A percentile compares a stretch with the other conserved stretches of the same genome.
Evolutionary conservation across 257 asterid species (phyloP).

Genomic region (Leptodermis oblonga): DNA sequence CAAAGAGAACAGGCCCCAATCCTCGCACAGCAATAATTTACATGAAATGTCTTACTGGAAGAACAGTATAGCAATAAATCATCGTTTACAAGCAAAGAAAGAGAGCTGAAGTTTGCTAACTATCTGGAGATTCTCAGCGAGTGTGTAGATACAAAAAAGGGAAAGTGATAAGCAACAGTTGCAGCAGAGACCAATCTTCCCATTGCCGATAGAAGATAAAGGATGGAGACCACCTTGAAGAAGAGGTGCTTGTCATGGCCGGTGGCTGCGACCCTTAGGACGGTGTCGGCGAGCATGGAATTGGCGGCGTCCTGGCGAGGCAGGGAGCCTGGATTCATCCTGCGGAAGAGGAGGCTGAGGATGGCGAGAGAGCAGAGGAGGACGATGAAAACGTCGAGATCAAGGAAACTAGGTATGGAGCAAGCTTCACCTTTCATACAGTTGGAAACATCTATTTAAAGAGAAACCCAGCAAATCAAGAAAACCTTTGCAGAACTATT

Average conservation of each 20-base stretch:
- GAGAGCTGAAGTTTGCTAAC: not conserved
- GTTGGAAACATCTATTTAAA: too few relatives aligned
- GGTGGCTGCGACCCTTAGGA: constrained; percentile 96
- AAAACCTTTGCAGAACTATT: too few relatives aligned
- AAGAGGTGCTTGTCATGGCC: constrained; percentile 95
- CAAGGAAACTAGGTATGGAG: constrained; percentile 62
- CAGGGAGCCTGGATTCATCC: constrained; percentile 95
- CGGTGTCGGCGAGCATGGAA: constrained; percentile 83
- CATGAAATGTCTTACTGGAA: too few relatives aligned
- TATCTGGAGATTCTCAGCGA: constrained; percentile 53
- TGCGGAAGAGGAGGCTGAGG: constrained; percentile 92
- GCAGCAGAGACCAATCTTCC: constrained; percentile 80
- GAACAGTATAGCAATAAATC: too few relatives aligned
- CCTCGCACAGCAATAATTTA: too few relatives aligned
- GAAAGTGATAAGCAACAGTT: constrained; percentile 82
- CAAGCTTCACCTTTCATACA: too few relatives aligned
- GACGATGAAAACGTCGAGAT: constrained; percentile 82
- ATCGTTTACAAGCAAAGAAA: not conserved
- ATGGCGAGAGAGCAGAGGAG: constrained; percentile 87
- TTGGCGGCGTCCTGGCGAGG: constrained; percentile 84
- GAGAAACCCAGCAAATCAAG: too few relatives aligned
- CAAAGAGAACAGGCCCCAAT: too few relatives aligned
- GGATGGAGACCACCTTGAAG: constrained; percentile 71
- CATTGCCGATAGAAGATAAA: constrained; percentile 72
- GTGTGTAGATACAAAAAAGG: constrained; percentile 64